Percentiles rank a stretch among this genome's conserved stretches.
Evolutionary conservation across 441 rosid genomes (phyloP).

Genomic region (Euphorbia schlechtendalii): DNA sequence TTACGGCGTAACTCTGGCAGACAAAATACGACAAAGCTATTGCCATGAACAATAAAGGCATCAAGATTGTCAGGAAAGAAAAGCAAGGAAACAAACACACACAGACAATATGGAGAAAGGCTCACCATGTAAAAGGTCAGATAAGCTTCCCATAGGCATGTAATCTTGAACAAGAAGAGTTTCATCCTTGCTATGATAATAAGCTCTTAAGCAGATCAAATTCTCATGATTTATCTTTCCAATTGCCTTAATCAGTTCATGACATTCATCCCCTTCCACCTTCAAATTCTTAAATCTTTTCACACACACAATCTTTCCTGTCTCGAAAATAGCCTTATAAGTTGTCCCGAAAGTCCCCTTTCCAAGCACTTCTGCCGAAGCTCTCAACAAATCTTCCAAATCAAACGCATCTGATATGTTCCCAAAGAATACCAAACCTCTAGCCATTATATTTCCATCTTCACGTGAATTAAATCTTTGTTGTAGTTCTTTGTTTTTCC

Average conservation of each 20-base stretch:
- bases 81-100: too few relatives aligned
- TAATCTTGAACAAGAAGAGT: too few relatives aligned
- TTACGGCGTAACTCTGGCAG: too few relatives aligned
- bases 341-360: too few relatives aligned
- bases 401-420: conserved; percentile 49
- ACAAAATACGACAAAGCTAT: too few relatives aligned
- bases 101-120: too few relatives aligned
- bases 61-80: too few relatives aligned
- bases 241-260: conserved; percentile 66
- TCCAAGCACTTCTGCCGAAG: conserved; percentile 95
- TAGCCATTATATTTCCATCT: conserved; percentile 30
- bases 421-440: conserved; percentile 68
- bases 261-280: conserved; percentile 60
- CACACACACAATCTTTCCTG: conserved; percentile 68
- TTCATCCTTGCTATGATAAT: conserved; percentile 68
- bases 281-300: conserved; percentile 86
- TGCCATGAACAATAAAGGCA: too few relatives aligned
- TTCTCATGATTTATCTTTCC: conserved; percentile 86
- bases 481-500: too few relatives aligned
- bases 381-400: conserved; percentile 84
- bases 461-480: conserved; percentile 11
- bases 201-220: conserved; percentile 71
- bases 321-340: conserved; percentile 77
- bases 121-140: conserved; percentile 88
- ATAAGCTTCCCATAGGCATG: conserved; percentile 92